Evolutionary conservation across 73 alveolate genomes (phyloP).

Genomic region (Paraurostyla sp.): DNA sequence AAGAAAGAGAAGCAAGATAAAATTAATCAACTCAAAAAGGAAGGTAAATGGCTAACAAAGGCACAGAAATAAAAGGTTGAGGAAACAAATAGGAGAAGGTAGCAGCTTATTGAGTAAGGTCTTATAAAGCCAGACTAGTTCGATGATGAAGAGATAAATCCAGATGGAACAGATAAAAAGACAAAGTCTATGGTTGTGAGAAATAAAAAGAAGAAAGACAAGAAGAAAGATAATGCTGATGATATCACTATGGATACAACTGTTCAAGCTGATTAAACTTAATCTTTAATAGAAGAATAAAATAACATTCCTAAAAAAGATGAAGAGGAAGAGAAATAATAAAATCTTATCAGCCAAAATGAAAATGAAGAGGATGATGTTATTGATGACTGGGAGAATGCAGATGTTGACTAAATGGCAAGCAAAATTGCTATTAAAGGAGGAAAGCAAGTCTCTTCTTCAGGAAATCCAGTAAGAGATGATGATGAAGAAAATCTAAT

Average conservation of each 20-base stretch:
- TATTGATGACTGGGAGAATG: constrained; percentile 70
- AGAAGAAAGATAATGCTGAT: constrained; percentile 20
- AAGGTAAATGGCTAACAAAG: constrained; percentile 71
- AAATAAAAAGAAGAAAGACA: constrained; percentile 74
- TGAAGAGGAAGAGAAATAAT: constrained; percentile 80
- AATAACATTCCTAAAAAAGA: constrained; percentile 67
- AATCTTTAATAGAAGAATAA: constrained; percentile 76
- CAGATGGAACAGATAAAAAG: constrained; percentile 67
- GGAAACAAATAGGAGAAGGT: constrained; percentile 67
- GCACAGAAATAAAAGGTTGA: constrained; percentile 69
- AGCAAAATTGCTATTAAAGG: background rate
- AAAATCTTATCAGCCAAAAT: background rate
- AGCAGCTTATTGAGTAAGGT: constrained; percentile 67
- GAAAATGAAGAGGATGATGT: constrained; percentile 71
- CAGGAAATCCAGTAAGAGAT: constrained; percentile 34
- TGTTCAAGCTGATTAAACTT: constrained; percentile 68
- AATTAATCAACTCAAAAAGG: constrained; percentile 53
- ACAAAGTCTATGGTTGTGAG: constrained; percentile 55
- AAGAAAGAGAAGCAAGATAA: constrained; percentile 71
- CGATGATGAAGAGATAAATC: constrained; percentile 58
- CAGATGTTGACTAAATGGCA: constrained; percentile 39
- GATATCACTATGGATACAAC: constrained; percentile 15
- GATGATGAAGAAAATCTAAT: constrained; percentile 65
- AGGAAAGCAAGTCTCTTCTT: constrained; percentile 38
- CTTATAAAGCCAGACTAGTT: constrained; percentile 19